These are phyloP conservation scores for Lactarius quietus DNA, from an alignment of 768 basidiomycete species.

Conservation along the genomic window DNA sequence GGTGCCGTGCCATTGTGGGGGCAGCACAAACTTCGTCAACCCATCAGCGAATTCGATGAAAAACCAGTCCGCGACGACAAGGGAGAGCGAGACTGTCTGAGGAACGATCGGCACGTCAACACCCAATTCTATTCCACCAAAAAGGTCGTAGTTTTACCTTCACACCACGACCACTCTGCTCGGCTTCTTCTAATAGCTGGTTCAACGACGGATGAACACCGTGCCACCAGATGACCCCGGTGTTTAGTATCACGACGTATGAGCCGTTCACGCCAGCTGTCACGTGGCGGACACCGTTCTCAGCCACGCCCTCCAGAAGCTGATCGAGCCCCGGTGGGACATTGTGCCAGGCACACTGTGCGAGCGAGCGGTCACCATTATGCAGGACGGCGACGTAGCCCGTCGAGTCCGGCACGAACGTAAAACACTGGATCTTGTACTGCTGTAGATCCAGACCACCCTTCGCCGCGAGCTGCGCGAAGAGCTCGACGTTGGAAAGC, in stretches of 20 bases:
- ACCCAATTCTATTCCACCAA: not conserved
- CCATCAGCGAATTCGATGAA: slow-evolving; percentile 19
- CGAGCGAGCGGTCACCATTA: slow-evolving; percentile 2
- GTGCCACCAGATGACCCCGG: slow-evolving; percentile 7
- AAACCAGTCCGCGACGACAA: slow-evolving; percentile 1
- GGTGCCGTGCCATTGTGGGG: slow-evolving; percentile 3
- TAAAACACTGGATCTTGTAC: slow-evolving; percentile 13
- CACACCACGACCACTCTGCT: not conserved
- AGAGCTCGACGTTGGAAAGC: slow-evolving; percentile 13
- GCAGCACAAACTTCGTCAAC: not conserved
- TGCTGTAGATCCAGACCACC: slow-evolving; percentile 3
- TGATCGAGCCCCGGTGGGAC: not conserved
- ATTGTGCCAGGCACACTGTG: slow-evolving; percentile 14
- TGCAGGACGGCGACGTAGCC: slow-evolving; percentile 16
- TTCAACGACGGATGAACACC: slow-evolving; percentile 1
- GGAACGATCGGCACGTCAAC: not conserved
- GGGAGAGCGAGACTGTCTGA: slow-evolving; percentile 17
- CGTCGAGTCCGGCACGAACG: slow-evolving; percentile 10
- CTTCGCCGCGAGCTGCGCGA: not conserved
- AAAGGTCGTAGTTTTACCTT: not conserved
- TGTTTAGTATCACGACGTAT: slow-evolving; percentile 13
- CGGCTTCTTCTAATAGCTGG: slow-evolving; percentile 6
- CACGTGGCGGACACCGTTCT: slow-evolving; percentile 16
- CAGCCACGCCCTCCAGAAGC: slow-evolving; percentile 8
- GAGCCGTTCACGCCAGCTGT: slow-evolving; percentile 9